Base-by-base conservation (phyloP, 192 early-diverging fungal genomes). In the Linnemannia exigua region DNA sequence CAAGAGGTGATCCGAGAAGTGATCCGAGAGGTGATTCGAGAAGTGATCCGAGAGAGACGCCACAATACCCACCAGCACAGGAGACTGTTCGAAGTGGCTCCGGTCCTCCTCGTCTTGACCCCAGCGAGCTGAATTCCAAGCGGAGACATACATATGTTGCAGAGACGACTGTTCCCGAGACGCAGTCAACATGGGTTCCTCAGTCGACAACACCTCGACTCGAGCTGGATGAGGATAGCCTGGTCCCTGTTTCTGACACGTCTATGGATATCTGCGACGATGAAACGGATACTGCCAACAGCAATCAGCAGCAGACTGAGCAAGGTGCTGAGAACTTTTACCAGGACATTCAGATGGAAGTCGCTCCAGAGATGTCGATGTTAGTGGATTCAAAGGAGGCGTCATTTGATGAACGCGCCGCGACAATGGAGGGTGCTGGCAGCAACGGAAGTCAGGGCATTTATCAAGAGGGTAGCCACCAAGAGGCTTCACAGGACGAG, bases 251-350 rank as follows among this genome's bases (percentile, higher is more conserved):
- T 7, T 75, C 78, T 20, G 78, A 86, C 14, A 72, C 74, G 11
- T 68, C 84, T 1, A 86, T 86, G 84, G 84, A 86, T 16, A 70
- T 79, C 31, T 84, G 77, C 44, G 82, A 78, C 20, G 72, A 72
- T 37, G 82, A 85, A 14, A 12, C 58, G 14, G 58, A 63, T 3
- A 11, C 58, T 38, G 35, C 31, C 47, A 50, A 37, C 31, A 63
- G 14, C 58, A 63, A 28, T 25, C 58, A 63, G 41, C 51, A 35
- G 3, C 46, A 70, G 50, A 5, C 28, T 11, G 44, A 73, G 0
- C 72, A 63, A 15, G 28, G 28, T 8, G 11, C 58, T 12, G 58
- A 8, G 4, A 25, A 12, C 25, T 63, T 31, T 25, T 63, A 63
- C 11, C 28, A 70, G 44, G 68, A 71, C 35, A 71, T 9, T 22